phyloP scores from a whole-genome alignment of 768 basidiomycete genomes.

The Tricholoma furcatifolium region DNA sequence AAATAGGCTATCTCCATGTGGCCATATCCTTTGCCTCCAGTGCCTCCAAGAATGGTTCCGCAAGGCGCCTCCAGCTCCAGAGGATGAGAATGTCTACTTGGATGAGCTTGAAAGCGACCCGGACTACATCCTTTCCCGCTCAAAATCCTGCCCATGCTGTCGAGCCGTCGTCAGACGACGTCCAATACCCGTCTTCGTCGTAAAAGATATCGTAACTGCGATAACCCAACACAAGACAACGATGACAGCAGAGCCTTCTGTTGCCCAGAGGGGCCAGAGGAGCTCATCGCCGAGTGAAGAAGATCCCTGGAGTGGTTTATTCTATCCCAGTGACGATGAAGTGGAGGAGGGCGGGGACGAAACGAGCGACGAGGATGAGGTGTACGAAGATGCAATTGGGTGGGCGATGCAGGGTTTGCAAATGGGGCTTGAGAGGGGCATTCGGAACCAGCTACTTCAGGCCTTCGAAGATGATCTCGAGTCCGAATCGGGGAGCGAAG shows the following conservation, averaged over 20 bases:
- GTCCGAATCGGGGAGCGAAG: conserved; percentile 18
- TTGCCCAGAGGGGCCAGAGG: neutral
- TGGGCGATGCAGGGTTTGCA: conserved; percentile 24
- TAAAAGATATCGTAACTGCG: conserved; percentile 56
- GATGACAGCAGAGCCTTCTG: neutral
- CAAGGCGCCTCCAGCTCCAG: conserved; percentile 49
- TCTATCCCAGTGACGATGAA: conserved; percentile 18
- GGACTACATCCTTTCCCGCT: conserved; percentile 51
- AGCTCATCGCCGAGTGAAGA: conserved; percentile 36
- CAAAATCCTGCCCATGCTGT: conserved; percentile 75
- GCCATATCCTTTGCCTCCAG: conserved; percentile 69
- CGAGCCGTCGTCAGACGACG: conserved; percentile 54
- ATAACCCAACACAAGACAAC: conserved; percentile 34
- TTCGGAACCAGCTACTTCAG: conserved; percentile 1
- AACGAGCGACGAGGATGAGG: conserved; percentile 23
- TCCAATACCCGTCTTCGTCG: conserved; percentile 67
- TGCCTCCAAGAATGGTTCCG: conserved; percentile 82
- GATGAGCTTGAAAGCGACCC: conserved; percentile 34
- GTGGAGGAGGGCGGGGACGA: conserved; percentile 12
- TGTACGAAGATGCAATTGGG: conserved; percentile 25
- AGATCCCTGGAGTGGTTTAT: conserved; percentile 16
- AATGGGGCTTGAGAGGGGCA: neutral
- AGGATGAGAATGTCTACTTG: conserved; percentile 37
- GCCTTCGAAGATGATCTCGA: conserved; percentile 6
- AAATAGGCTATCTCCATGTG: conserved; percentile 68